Base-by-base conservation (phyloP, 352 stramenopile genomes). In the Peronospora destructor region DNA sequence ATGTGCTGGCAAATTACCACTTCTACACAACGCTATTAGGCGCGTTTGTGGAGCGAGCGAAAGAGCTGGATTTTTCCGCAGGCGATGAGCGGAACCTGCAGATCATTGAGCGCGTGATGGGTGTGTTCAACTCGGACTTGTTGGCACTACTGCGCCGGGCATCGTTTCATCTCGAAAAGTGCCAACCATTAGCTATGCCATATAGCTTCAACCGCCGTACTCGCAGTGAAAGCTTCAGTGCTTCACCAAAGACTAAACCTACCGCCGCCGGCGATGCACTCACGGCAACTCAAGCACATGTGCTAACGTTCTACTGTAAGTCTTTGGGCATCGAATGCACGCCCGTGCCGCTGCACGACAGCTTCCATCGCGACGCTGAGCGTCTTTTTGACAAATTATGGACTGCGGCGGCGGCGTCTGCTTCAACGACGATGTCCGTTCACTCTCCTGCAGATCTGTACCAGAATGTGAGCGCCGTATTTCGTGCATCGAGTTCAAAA, bases 1-100 rank as follows among this genome's bases (percentile, higher is more conserved):
- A 82, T 44, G 79, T 94, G 14, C 53, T 94, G 33, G 84, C 84
- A 44, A 94, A 94, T 61, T 91, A 91, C 49, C 81, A 92, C 51
- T 94, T 92, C 45, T 94, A 94, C 59, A 90, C 84, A 44, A 81
- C 73, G 16, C 61, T 94, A 5, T 51, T 94, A 2, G 84, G 84
- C 12, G 72, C 62, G 6, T 92, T 94, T 64, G 69, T 91, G 36
- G 73, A 89, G 54, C 73, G 79, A 6, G 77, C 81, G 9, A 90
- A 87, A 46, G 84, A 94, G 41, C 50, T 94, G n/a, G 81, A 94
- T 28, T 87, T 90, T 35, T 84, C 73, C 2, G 62, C 69, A 23
- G 63, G 59, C 4, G 72, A 88, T 40, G 76, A 91, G 47, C 69
- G 73, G 19, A 77, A 69, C 23, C 25, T 89, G 19, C 63, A 73